A percentile compares a stretch with the other conserved stretches of the same genome.
These are phyloP conservation scores for Epichloe typhina DNA, from an alignment of 2,329 filamentous ascomycete species.

Conservation along the genomic window DNA sequence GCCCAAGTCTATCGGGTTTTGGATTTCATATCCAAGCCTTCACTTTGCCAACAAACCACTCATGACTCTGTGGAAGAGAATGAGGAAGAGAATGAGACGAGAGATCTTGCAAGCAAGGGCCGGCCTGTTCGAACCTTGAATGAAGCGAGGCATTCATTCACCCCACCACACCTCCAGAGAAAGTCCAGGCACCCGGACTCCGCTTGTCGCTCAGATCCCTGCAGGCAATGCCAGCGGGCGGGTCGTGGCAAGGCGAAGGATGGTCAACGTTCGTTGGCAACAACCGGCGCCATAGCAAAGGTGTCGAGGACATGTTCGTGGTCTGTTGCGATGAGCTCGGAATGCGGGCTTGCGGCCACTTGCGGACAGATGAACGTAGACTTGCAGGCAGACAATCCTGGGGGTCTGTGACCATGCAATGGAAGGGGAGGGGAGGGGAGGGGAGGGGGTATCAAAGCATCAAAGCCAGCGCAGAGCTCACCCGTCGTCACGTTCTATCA, in stretches of 20 bases:
- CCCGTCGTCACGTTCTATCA: neutral
- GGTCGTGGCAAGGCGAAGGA: conserved; percentile 5
- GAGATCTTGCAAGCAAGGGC: neutral
- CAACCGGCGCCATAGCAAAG: neutral
- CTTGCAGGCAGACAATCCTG: neutral
- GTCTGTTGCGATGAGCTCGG: neutral
- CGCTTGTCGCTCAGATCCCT: conserved; percentile 12
- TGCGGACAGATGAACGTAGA: neutral
- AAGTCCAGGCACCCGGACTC: conserved; percentile 1
- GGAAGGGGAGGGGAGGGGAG: neutral
- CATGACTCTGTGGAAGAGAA: neutral
- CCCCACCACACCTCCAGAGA: neutral
- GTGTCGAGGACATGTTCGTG: neutral
- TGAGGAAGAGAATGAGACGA: neutral
- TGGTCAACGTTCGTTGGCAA: neutral
- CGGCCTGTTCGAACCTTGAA: neutral
- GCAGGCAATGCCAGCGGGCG: conserved; percentile 9
- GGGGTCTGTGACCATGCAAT: neutral
- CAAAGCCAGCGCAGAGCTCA: too few relatives aligned
- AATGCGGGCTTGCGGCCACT: conserved; percentile 4
- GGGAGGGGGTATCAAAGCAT: too few relatives aligned
- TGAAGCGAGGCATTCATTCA: conserved; percentile 5
- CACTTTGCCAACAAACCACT: neutral
- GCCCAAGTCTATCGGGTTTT: neutral
- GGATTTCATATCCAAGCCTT: too few relatives aligned